phyloP scores from a whole-genome alignment of 306 rosid species.

The Medicago arabica region DNA sequence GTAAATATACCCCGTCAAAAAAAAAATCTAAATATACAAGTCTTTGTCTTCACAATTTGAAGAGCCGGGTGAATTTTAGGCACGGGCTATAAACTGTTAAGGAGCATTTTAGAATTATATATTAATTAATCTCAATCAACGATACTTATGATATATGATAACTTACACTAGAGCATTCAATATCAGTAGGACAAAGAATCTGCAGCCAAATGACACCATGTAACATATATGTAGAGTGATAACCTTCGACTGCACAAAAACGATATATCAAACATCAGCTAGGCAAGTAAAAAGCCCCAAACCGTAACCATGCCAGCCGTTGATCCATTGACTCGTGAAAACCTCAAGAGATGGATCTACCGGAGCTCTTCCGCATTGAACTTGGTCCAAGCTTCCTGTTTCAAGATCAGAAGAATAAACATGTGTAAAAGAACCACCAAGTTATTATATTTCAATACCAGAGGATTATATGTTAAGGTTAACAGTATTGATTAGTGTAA shows the following conservation, averaged over 20 bases:
- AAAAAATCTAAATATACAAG: slow-evolving; percentile 6
- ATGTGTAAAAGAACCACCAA: neutral
- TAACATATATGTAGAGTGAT: slow-evolving; percentile 32
- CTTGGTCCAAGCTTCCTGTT: slow-evolving; percentile 94
- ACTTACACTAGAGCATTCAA: slow-evolving; percentile 29
- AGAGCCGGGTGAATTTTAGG: slow-evolving; percentile 25
- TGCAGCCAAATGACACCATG: slow-evolving; percentile 34
- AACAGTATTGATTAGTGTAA: slow-evolving; percentile 21
- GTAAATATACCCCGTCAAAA: neutral
- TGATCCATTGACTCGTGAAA: slow-evolving; percentile 13
- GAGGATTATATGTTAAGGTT: slow-evolving; percentile 22
- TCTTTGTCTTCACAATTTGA: slow-evolving; percentile 21
- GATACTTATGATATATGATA: neutral
- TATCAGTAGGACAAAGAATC: slow-evolving; percentile 36
- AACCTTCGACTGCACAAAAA: slow-evolving; percentile 37
- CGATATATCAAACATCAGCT: slow-evolving; percentile 25
- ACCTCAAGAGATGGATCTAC: slow-evolving; percentile 42
- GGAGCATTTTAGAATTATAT: slow-evolving; percentile 38
- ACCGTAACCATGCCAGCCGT: neutral
- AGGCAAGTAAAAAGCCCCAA: slow-evolving; percentile 37
- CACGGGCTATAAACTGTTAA: slow-evolving; percentile 7
- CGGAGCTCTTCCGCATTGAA: slow-evolving; percentile 82
- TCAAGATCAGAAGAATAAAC: slow-evolving; percentile 15
- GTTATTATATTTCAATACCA: neutral
- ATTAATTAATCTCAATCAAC: slow-evolving; percentile 20